Percentiles rank a stretch among this genome's conserved stretches.
phyloP scores from a whole-genome alignment of 2,329 filamentous ascomycete species.

The Nothophaeocryptopus gaeumannii region DNA sequence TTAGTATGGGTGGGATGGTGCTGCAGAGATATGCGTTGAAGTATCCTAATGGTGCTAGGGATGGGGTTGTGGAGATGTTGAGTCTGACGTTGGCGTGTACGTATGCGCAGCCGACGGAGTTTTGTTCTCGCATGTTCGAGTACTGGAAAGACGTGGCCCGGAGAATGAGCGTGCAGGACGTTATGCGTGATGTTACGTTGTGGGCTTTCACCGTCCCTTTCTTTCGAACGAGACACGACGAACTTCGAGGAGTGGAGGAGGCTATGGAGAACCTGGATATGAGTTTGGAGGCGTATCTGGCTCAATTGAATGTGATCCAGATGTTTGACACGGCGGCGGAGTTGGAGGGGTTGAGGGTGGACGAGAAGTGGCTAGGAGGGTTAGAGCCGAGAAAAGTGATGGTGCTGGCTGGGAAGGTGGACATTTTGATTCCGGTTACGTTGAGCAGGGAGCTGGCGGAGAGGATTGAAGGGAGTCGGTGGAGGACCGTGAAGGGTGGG shows the following conservation, averaged over 20 bases:
- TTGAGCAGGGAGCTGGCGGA: constrained; percentile 22
- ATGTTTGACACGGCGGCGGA: constrained; percentile 20
- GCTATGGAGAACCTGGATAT: constrained; percentile 25
- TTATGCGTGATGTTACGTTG: constrained; percentile 28
- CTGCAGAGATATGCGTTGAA: constrained; percentile 23
- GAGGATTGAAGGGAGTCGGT: constrained; percentile 20
- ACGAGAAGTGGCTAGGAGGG: constrained; percentile 17
- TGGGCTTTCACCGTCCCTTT: constrained; percentile 29
- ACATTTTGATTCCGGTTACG: constrained; percentile 25
- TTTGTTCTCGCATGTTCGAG: constrained; percentile 25
- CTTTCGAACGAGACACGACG: constrained; percentile 15
- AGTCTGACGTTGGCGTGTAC: constrained; percentile 25
- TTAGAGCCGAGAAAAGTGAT: constrained; percentile 19
- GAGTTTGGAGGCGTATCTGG: constrained; percentile 21
- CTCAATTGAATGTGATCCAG: constrained; percentile 28
- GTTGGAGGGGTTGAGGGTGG: constrained; percentile 16
- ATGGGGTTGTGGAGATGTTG: constrained; percentile 8
- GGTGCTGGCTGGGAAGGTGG: constrained; percentile 26
- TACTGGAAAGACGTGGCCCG: constrained; percentile 25
- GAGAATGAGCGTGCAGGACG: constrained; percentile 23
- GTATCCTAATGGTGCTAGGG: constrained; percentile 15
- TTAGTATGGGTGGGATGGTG: constrained; percentile 30
- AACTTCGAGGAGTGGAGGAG: constrained; percentile 21
- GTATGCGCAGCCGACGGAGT: constrained; percentile 22
- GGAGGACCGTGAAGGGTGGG: constrained; percentile 23